Evolutionary conservation across 2,329 filamentous ascomycete genomes (phyloP).

Genomic region (Microcera coccophila): DNA sequence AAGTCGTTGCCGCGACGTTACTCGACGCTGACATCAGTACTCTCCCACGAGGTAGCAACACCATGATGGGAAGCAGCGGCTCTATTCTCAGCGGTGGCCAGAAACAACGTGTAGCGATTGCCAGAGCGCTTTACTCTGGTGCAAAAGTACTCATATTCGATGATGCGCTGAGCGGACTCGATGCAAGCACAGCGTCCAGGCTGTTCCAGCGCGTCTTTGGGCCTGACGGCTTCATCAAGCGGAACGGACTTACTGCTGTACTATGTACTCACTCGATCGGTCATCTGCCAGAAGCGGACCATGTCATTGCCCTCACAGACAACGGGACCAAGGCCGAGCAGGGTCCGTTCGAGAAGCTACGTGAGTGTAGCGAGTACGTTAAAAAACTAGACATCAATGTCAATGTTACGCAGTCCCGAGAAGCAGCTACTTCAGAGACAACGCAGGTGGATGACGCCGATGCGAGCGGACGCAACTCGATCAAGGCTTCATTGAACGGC

Average conservation of each 20-base stretch:
- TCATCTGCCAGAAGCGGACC: too few relatives aligned
- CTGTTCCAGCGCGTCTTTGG: neutral
- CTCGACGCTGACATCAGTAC: neutral
- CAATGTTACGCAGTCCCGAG: too few relatives aligned
- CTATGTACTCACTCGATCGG: neutral
- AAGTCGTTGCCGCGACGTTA: neutral
- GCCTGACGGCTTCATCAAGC: neutral
- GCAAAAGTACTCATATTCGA: neutral
- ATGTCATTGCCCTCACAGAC: too few relatives aligned
- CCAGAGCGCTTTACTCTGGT: neutral
- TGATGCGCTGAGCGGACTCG: neutral
- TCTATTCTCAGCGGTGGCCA: slow-evolving; percentile 33
- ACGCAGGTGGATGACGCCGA: too few relatives aligned
- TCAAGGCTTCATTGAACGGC: too few relatives aligned
- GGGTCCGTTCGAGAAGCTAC: too few relatives aligned
- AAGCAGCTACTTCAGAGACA: too few relatives aligned
- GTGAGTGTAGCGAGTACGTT: too few relatives aligned
- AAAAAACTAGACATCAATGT: too few relatives aligned
- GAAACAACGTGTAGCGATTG: slow-evolving; percentile 20
- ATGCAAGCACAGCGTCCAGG: neutral
- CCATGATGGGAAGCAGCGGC: slow-evolving; percentile 29
- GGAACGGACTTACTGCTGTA: neutral
- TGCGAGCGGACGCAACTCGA: too few relatives aligned
- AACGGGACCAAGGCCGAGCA: too few relatives aligned
- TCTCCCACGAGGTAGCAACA: slow-evolving; percentile 20